Evolutionary conservation across 805 yeast genomes (phyloP), one percentile per base, ranked within the genome.

Genomic region (Barnettozyma siamensis): DNA sequence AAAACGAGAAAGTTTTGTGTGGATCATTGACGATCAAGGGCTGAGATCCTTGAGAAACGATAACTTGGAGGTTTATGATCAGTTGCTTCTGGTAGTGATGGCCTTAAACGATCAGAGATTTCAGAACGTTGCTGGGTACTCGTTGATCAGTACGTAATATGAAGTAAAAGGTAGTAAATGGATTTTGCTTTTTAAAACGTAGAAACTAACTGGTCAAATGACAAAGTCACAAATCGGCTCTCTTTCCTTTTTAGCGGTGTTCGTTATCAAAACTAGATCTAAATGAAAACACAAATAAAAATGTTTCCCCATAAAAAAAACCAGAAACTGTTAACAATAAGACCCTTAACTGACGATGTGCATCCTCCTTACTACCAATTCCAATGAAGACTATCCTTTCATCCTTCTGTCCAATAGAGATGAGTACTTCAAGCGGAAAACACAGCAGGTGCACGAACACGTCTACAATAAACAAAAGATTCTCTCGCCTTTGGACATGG

Each of bases 371-470:
- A 73, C 84, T 1, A 73, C 94, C 2, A 74, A 77, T 12, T 70
- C 66, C 2, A 89, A 85, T 55, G 82, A 84, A 0, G 76, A 83
- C 17, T 91, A 78, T 51, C 85, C 94, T 1, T 67, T 91, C 31
- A 73, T 91, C 2, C 57, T 88, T 5, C 64, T 87, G 3, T 86
- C 96, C 4, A 91, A 91, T 57, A 62, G 99, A 35, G 99, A 93
- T 57, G 99, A 93, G 59, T 85, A 66, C 53, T 79, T 84, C 56
- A 73, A 69, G 33, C 64, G 99, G 37, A 79, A 81, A 2, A 91
- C 98, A 0, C 70, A 73, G 40, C 55, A 59, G n/a, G 81, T 91
- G 30, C 53, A 57, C 39, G 49, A 67, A 40, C 60, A 66, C 43
- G 41, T 62, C 45, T 62, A 66, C 37, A 59, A 62, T 28, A 35